These are phyloP conservation scores for Hypoxylon rickii DNA, from an alignment of 495 filamentous ascomycete genomes.

Conservation along the genomic window DNA sequence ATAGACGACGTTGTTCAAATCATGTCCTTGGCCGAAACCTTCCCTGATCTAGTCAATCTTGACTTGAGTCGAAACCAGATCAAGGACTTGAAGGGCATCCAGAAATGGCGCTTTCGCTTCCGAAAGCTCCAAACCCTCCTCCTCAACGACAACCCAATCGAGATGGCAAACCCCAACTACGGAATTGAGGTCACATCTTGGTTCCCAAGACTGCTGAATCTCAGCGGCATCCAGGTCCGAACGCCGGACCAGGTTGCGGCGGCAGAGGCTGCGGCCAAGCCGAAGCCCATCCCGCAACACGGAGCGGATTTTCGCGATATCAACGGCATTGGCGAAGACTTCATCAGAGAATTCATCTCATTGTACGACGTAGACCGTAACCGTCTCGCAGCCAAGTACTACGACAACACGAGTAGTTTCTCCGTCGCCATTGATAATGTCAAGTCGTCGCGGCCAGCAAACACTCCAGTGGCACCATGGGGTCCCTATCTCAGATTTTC, in stretches of 20 bases:
- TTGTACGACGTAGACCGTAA: conserved; percentile 75
- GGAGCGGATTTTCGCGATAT: conserved; percentile 76
- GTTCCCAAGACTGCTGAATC: conserved; percentile 74
- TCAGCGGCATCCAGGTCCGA: conserved; percentile 74
- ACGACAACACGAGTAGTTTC: conserved; percentile 78
- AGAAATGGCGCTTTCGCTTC: conserved; percentile 77
- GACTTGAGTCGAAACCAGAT: conserved; percentile 84
- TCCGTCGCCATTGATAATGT: conserved; percentile 71
- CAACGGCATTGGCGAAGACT: conserved; percentile 71
- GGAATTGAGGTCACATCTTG: conserved; percentile 74
- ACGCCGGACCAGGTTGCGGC: conserved; percentile 67
- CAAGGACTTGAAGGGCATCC: conserved; percentile 68
- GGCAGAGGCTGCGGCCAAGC: conserved; percentile 41
- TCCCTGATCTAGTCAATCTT: conserved; percentile 82
- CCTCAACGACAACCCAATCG: conserved; percentile 75
- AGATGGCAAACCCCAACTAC: conserved; percentile 62
- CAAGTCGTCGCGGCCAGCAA: conserved; percentile 52
- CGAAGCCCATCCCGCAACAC: conserved; percentile 68
- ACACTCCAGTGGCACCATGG: conserved; percentile 58
- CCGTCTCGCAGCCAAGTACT: conserved; percentile 65
- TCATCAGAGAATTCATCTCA: conserved; percentile 73
- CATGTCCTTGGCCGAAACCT: conserved; percentile 69
- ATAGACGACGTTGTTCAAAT: conserved; percentile 72
- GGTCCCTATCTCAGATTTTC: conserved; percentile 78
- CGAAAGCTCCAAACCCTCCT: conserved; percentile 76